phyloP scores from a whole-genome alignment of 768 basidiomycete genomes.

The Saitozyma sp. region DNA sequence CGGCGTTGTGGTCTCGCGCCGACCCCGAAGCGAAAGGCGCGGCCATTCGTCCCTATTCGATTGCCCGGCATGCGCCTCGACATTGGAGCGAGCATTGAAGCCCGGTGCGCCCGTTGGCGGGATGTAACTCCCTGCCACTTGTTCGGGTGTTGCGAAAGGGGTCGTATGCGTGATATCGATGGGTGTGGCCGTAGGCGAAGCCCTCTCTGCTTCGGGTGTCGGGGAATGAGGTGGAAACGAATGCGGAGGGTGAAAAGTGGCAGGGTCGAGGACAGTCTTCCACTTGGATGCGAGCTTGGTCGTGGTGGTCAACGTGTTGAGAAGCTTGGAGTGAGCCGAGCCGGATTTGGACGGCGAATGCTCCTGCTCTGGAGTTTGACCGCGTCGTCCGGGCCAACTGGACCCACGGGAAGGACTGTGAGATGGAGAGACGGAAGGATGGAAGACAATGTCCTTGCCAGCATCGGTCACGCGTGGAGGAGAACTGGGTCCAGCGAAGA shows the following conservation, averaged over 20 bases:
- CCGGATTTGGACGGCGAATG: slow-evolving; percentile 3
- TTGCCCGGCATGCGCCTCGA: too few species aligned
- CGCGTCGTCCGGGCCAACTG: too few species aligned
- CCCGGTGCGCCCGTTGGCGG: slow-evolving; percentile 46
- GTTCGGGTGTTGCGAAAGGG: slow-evolving; percentile 38
- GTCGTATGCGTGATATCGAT: slow-evolving; percentile 36
- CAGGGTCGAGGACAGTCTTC: slow-evolving; percentile 23
- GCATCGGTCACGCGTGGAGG: slow-evolving; percentile 29
- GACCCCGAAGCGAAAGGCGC: slow-evolving; percentile 18
- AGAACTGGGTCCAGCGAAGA: slow-evolving; percentile 24
- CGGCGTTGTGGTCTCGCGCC: slow-evolving; percentile 29
- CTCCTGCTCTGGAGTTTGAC: too few species aligned
- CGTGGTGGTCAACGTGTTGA: slow-evolving; percentile 32
- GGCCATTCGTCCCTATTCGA: too few species aligned
- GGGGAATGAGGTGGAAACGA: neutral
- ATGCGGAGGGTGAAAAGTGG: neutral
- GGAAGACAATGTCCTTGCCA: slow-evolving; percentile 33
- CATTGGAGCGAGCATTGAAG: slow-evolving; percentile 5
- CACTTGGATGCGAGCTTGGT: slow-evolving; percentile 45
- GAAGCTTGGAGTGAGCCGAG: slow-evolving; percentile 20
- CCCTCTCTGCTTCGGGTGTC: neutral
- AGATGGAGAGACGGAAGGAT: slow-evolving; percentile 12
- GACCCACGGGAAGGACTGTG: too few species aligned
- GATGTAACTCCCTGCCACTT: slow-evolving; percentile 25
- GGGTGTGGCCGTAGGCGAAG: neutral